These are phyloP conservation scores for Heliosperma pusillum DNA, from an alignment of 148 eudicot genomes.

Conservation along the genomic window DNA sequence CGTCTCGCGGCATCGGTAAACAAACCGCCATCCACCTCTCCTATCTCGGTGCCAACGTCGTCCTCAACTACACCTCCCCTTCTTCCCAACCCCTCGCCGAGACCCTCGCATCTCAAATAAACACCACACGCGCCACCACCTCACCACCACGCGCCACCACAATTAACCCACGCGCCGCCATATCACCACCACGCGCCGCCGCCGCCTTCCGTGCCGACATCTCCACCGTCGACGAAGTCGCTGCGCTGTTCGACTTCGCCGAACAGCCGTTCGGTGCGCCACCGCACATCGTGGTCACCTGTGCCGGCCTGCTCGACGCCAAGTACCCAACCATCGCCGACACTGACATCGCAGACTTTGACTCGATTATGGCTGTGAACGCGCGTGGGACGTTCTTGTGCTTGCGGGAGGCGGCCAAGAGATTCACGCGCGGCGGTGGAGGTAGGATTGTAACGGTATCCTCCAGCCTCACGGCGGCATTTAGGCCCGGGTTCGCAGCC, in stretches of 20 bases:
- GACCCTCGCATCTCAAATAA: slow-evolving; percentile 26
- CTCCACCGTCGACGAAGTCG: slow-evolving; percentile 31
- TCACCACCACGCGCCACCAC: slow-evolving; percentile 28
- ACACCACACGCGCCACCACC: slow-evolving; percentile 2
- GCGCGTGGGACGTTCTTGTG: slow-evolving; percentile 36
- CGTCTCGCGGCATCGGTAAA: slow-evolving; percentile 49
- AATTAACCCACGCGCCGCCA: no score
- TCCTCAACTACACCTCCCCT: slow-evolving; percentile 43
- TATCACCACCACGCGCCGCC: slow-evolving; percentile 29
- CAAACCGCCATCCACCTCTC: slow-evolving; percentile 41
- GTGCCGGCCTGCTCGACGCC: slow-evolving; percentile 33
- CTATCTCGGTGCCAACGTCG: slow-evolving; percentile 48
- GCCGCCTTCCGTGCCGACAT: slow-evolving; percentile 36
- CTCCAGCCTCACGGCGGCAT: slow-evolving; percentile 20
- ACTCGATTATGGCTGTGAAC: slow-evolving; percentile 30
- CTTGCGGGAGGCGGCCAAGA: slow-evolving; percentile 34
- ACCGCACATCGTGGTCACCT: slow-evolving; percentile 36
- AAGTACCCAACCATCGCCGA: slow-evolving; percentile 21
- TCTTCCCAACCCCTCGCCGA: slow-evolving; percentile 32
- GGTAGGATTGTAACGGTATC: slow-evolving; percentile 38
- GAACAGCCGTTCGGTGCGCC: slow-evolving; percentile 24
- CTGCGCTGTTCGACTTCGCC: slow-evolving; percentile 29
- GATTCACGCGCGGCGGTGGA: slow-evolving; percentile 38
- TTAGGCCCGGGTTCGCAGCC: slow-evolving; percentile 26
- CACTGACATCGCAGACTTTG: slow-evolving; percentile 26